Conservation (phyloP, 2,329 filamentous ascomycete species). For the Botrytis fragariae region DNA sequence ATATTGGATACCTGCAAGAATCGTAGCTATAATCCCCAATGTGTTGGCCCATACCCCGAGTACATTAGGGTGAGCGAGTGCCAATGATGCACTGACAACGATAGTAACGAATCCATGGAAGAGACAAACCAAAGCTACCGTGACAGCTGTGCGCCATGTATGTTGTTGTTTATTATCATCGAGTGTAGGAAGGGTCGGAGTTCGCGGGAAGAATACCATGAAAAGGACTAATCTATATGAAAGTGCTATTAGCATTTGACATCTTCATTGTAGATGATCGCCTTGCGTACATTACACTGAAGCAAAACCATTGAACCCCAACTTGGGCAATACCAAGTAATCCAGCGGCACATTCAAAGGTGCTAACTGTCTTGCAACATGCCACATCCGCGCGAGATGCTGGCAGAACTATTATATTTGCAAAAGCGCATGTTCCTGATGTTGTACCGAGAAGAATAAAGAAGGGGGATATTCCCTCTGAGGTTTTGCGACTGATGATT, state of each 20-base stretch:
- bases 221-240: slow-evolving; percentile 77
- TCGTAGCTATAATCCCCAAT: slow-evolving; percentile 74
- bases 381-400: slow-evolving; percentile 76
- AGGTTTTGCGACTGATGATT: slow-evolving; percentile 80
- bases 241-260: slow-evolving; percentile 7
- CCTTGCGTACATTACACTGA: slow-evolving; percentile 75
- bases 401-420: slow-evolving; percentile 88
- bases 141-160: slow-evolving; percentile 74
- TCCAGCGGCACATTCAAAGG: slow-evolving; percentile 80
- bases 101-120: slow-evolving; percentile 71
- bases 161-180: slow-evolving; percentile 48
- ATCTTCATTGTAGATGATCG: background rate
- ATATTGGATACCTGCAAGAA: slow-evolving; percentile 85
- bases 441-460: slow-evolving; percentile 94
- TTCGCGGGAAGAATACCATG: slow-evolving; percentile 84
- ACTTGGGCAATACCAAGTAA: slow-evolving; percentile 88
- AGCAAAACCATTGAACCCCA: slow-evolving; percentile 87
- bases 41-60: slow-evolving; percentile 80
- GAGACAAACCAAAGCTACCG: slow-evolving; percentile 70
- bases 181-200: slow-evolving; percentile 42
- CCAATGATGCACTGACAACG: slow-evolving; percentile 67
- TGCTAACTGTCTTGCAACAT: slow-evolving; percentile 80
- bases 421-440: slow-evolving; percentile 82
- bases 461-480: slow-evolving; percentile 92
- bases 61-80: slow-evolving; percentile 58